A percentile compares a stretch with the other conserved stretches of the same genome.
Evolutionary conservation across 1,284 basidiomycete species (phyloP).

Genomic region (Marasmius tenuissimus): DNA sequence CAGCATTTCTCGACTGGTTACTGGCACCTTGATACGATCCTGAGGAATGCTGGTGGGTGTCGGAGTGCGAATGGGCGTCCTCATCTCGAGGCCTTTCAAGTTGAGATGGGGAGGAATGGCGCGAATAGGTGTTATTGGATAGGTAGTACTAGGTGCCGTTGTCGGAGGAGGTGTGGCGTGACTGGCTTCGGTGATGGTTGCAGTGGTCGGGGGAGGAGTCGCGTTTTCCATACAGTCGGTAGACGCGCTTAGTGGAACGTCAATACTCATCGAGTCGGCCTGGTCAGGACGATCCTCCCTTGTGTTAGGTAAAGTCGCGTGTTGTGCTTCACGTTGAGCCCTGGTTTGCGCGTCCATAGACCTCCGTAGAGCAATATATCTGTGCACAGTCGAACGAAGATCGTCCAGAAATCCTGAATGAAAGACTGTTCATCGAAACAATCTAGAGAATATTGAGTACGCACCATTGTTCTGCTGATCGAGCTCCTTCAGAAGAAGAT

Average conservation of each 20-base stretch:
- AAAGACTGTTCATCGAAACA: conserved; percentile 1
- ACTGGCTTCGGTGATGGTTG: not conserved
- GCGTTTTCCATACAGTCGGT: not conserved
- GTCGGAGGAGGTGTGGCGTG: not conserved
- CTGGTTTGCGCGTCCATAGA: conserved; percentile 8
- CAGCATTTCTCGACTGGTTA: conserved; percentile 50
- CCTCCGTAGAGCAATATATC: conserved; percentile 42
- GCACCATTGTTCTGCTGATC: conserved; percentile 75
- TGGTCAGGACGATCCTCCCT: not conserved
- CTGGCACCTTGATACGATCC: conserved; percentile 25
- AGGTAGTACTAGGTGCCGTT: not conserved
- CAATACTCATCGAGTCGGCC: not conserved
- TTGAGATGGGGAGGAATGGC: not conserved
- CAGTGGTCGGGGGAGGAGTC: not conserved
- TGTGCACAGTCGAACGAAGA: conserved; percentile 39
- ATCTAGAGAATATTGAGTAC: conserved; percentile 1
- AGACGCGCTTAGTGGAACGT: not conserved
- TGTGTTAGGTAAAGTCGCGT: not conserved
- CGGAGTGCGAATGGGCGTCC: conserved; percentile 7
- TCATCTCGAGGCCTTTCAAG: not conserved
- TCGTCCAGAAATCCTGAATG: conserved; percentile 37
- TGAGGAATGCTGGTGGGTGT: conserved; percentile 19
- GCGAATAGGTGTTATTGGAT: not conserved
- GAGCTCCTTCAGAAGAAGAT: conserved; percentile 77
- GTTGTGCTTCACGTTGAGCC: not conserved